Evolutionary conservation across 1,284 basidiomycete species (phyloP).

Genomic region (Leccinum subrobustum): DNA sequence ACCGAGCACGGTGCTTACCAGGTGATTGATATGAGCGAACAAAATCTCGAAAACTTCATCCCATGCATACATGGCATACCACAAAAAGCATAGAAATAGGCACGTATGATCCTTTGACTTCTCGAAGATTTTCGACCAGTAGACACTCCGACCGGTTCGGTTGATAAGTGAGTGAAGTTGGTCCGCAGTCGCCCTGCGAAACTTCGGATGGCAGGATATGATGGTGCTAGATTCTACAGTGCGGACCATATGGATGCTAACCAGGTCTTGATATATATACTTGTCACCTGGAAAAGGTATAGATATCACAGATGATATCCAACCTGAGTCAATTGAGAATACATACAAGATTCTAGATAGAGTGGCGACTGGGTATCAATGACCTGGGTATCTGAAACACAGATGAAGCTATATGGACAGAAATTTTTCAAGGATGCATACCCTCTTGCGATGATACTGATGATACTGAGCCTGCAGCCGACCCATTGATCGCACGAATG

Average conservation of each 20-base stretch:
- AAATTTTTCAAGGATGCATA: background rate
- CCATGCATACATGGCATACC: constrained; percentile 59
- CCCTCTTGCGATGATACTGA: constrained; percentile 9
- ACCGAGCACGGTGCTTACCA: constrained; percentile 33
- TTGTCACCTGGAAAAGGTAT: constrained; percentile 19
- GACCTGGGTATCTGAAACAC: constrained; percentile 17
- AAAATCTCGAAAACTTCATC: constrained; percentile 51
- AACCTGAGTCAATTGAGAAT: background rate
- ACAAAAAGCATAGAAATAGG: constrained; percentile 47
- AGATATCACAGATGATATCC: background rate
- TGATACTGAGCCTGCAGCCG: background rate
- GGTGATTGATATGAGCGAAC: constrained; percentile 42
- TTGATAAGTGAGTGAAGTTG: constrained; percentile 41
- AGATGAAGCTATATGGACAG: constrained; percentile 3
- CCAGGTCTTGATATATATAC: constrained; percentile 44
- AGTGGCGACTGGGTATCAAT: constrained; percentile 35
- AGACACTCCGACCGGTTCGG: constrained; percentile 49
- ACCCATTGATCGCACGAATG: constrained; percentile 29
- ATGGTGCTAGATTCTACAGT: constrained; percentile 40
- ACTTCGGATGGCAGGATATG: constrained; percentile 44
- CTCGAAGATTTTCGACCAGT: constrained; percentile 51
- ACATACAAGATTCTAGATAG: constrained; percentile 23
- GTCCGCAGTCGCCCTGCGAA: constrained; percentile 36
- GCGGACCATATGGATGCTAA: constrained; percentile 51
- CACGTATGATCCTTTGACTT: constrained; percentile 49